Evolutionary conservation across 345 rosid genomes (phyloP).

Genomic region (Boechera stricta): DNA sequence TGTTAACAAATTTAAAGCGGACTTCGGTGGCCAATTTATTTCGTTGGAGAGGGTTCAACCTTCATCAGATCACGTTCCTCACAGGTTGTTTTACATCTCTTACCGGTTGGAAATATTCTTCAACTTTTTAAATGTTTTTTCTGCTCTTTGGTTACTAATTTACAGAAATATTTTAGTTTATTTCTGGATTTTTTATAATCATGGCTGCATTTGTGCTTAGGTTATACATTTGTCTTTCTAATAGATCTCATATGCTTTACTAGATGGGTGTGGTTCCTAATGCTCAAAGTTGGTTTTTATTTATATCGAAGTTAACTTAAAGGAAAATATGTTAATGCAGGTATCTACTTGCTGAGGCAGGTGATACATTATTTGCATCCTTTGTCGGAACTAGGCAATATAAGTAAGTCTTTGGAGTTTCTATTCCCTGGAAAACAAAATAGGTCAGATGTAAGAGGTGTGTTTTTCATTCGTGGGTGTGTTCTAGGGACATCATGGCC

Average conservation of each 20-base stretch:
- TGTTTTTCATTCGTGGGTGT: slow-evolving; percentile 25
- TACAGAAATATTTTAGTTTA: background rate
- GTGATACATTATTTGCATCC: slow-evolving; percentile 95
- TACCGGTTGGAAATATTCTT: too few species aligned
- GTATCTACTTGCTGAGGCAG: slow-evolving; percentile 92
- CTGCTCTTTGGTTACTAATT: background rate
- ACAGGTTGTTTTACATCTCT: slow-evolving; percentile 57
- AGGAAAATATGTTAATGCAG: slow-evolving; percentile 44
- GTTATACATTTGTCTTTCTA: background rate
- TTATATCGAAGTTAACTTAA: background rate
- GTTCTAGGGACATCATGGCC: slow-evolving; percentile 84
- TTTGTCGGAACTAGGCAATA: slow-evolving; percentile 95
- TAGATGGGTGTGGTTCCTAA: slow-evolving; percentile 6
- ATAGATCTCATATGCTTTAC: too few species aligned
- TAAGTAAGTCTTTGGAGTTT: slow-evolving; percentile 59
- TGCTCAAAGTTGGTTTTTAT: slow-evolving; percentile 19
- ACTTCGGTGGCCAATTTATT: slow-evolving; percentile 91
- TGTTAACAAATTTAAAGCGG: slow-evolving; percentile 92
- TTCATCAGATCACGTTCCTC: slow-evolving; percentile 92
- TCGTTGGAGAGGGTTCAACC: slow-evolving; percentile 92
- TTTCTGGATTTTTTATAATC: background rate
- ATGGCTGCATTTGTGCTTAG: background rate
- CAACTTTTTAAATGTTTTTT: background rate
- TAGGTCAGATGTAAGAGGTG: slow-evolving; percentile 21
- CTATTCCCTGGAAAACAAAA: background rate